These are phyloP conservation scores for Saccharomycopsis fibuligera DNA, from an alignment of 805 yeast species.

Conservation along the genomic window DNA sequence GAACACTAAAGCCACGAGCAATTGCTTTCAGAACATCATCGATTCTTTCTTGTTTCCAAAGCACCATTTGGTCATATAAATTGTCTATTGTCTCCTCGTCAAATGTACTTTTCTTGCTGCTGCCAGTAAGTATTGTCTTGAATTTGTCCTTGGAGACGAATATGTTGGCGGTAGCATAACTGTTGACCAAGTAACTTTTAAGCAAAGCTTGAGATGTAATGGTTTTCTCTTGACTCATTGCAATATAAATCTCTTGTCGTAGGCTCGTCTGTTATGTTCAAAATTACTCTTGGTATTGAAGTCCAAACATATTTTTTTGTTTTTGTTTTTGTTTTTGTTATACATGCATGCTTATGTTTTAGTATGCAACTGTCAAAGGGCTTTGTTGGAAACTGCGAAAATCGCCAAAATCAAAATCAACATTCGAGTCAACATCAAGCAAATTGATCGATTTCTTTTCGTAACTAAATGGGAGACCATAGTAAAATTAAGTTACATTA, in stretches of 20 bases:
- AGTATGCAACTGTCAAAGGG: too few species aligned
- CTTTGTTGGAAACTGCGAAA: neutral
- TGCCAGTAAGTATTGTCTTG: neutral
- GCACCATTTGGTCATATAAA: conserved; percentile 1
- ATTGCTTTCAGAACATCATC: neutral
- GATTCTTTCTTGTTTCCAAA: conserved; percentile 3
- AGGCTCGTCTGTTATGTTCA: too few species aligned
- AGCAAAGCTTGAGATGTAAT: neutral
- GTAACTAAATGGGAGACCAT: neutral
- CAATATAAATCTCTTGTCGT: too few species aligned
- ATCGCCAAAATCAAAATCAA: neutral
- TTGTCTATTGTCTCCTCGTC: neutral
- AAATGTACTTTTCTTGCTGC: neutral
- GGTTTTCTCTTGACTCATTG: too few species aligned
- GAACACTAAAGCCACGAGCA: neutral
- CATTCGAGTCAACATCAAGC: neutral
- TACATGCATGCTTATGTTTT: too few species aligned
- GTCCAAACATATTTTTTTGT: too few species aligned
- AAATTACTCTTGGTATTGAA: too few species aligned
- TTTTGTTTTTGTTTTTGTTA: too few species aligned
- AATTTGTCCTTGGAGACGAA: neutral
- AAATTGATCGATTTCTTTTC: neutral
- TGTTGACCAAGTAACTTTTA: neutral
- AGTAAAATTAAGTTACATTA: neutral
- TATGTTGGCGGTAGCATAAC: neutral